phyloP scores from a whole-genome alignment of 148 eudicot genomes.

The Mesembryanthemum crystallinum region DNA sequence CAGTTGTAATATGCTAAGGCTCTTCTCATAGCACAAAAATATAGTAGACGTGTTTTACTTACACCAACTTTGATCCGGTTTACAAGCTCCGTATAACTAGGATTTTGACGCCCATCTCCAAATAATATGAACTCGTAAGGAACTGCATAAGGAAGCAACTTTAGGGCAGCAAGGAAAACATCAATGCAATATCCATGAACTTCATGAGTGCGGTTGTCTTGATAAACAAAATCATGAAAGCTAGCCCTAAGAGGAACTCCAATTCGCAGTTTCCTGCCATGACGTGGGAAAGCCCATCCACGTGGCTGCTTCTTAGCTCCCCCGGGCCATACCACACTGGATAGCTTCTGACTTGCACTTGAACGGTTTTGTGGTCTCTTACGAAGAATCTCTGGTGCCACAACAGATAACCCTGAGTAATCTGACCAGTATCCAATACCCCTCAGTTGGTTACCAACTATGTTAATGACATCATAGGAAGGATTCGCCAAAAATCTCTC shows the following conservation, averaged over 20 bases:
- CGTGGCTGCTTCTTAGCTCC: slow-evolving; percentile 35
- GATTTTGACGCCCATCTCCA: slow-evolving; percentile 49
- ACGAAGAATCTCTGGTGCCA: slow-evolving; percentile 38
- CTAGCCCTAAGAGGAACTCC: slow-evolving; percentile 50
- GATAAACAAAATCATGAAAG: slow-evolving; percentile 38
- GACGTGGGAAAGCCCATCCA: slow-evolving; percentile 44
- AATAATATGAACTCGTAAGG: slow-evolving; percentile 34
- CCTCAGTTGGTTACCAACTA: slow-evolving; percentile 32
- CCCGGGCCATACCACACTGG: slow-evolving; percentile 50
- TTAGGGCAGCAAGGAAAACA: slow-evolving; percentile 43
- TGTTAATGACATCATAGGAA: slow-evolving; percentile 46
- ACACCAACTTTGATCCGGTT: slow-evolving; percentile 33
- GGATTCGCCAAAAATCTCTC: slow-evolving; percentile 32
- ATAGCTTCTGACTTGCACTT: slow-evolving; percentile 29
- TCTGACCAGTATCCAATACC: slow-evolving; percentile 56
- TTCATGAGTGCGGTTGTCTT: slow-evolving; percentile 26
- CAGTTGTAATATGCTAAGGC: not conserved
- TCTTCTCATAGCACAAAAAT: not conserved
- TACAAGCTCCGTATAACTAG: slow-evolving; percentile 45
- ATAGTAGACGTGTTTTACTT: slow-evolving; percentile 24
- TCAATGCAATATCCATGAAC: slow-evolving; percentile 44
- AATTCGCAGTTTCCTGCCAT: slow-evolving; percentile 38
- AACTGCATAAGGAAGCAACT: slow-evolving; percentile 45
- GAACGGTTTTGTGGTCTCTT: slow-evolving; percentile 33
- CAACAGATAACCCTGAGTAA: slow-evolving; percentile 42